Percentiles rank a stretch among this genome's conserved stretches.
Conservation (phyloP, 73 alveolate species). For the Vitrella brassicaformis region DNA sequence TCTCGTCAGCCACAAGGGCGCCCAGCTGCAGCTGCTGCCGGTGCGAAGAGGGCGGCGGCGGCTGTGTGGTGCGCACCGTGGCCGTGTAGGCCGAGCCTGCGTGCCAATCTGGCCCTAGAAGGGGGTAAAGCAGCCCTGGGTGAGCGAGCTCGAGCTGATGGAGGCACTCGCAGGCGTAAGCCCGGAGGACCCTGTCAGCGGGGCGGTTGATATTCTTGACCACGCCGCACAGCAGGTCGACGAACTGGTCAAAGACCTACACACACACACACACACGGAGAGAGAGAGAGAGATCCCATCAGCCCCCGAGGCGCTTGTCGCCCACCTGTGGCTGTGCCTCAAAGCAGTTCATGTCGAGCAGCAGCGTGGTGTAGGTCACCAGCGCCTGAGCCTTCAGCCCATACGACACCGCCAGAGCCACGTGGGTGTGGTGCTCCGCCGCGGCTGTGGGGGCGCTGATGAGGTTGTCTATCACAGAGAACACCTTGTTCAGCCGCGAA, state of each 20-base stretch:
- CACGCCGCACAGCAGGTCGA: conserved; percentile 12
- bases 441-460: conserved; percentile 12
- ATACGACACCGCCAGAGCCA: background rate
- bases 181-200: conserved; percentile 26
- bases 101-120: background rate
- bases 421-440: background rate
- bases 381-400: conserved; percentile 6
- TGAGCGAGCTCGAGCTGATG: conserved; percentile 20
- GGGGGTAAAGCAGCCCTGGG: conserved; percentile 10
- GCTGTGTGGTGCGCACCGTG: background rate
- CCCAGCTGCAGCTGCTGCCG: conserved; percentile 3
- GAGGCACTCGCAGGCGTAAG: conserved; percentile 36
- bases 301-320: no score
- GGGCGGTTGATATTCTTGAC: background rate
- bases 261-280: background rate
- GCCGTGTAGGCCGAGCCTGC: background rate
- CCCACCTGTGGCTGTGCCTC: conserved; percentile 9
- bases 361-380: conserved; percentile 30
- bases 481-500: conserved; percentile 17
- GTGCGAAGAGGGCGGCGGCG: background rate
- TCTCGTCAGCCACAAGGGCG: conserved; percentile 15
- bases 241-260: background rate
- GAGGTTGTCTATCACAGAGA: conserved; percentile 18
- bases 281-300: background rate
- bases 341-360: conserved; percentile 22